phyloP scores from a whole-genome alignment of 2,329 filamentous ascomycete species.

The Curvularia hawaiiensis region DNA sequence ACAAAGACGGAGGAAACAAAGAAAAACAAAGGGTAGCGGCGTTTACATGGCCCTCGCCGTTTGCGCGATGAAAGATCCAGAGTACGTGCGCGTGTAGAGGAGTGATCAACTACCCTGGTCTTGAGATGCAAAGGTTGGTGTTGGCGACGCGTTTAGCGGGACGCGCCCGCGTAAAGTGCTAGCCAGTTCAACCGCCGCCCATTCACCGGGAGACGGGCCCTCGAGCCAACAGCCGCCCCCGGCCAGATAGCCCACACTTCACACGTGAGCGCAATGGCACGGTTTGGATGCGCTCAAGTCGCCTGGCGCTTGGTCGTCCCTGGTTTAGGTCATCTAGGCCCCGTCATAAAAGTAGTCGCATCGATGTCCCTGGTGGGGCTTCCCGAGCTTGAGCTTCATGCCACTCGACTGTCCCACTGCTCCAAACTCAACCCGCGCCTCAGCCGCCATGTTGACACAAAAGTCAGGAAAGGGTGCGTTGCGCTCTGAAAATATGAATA shows the following conservation, averaged over 20 bases:
- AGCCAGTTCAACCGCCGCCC: constrained; percentile 12
- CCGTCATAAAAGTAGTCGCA: constrained; percentile 1
- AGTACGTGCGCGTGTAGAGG: constrained; percentile 19
- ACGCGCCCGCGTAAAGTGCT: constrained; percentile 26
- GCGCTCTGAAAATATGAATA: not conserved
- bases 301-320: constrained; percentile 7
- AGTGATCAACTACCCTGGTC: constrained; percentile 18
- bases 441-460: constrained; percentile 15
- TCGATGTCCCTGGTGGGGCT: constrained; percentile 19
- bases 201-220: constrained; percentile 17
- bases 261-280: not conserved
- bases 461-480: constrained; percentile 30
- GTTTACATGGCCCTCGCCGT: constrained; percentile 35
- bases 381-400: constrained; percentile 11
- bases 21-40: constrained; percentile 20
- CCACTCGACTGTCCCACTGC: constrained; percentile 3
- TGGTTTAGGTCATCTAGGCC: constrained; percentile 3
- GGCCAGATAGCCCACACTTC: not conserved
- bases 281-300: not conserved
- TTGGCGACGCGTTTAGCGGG: constrained; percentile 23
- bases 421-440: not conserved
- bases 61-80: constrained; percentile 14
- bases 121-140: constrained; percentile 19
- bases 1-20: constrained; percentile 26
- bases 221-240: constrained; percentile 6